Percentiles rank a stretch among this genome's conserved stretches.
These are phyloP conservation scores for Zymoseptoria crescenta DNA, from an alignment of 2,329 filamentous ascomycete genomes.

Conservation along the genomic window DNA sequence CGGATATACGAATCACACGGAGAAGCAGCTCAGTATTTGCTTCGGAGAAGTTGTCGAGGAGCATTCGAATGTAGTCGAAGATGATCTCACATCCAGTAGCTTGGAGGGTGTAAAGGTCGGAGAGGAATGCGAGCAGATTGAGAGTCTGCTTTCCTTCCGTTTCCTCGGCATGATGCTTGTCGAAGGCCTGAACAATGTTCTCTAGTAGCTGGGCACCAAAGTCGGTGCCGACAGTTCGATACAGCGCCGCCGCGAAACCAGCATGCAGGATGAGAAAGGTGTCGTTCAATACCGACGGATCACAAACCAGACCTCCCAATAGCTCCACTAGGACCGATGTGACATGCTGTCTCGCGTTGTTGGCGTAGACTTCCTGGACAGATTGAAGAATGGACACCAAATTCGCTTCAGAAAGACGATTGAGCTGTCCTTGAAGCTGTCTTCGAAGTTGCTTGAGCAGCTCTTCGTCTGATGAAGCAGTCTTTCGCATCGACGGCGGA, in stretches of 20 bases:
- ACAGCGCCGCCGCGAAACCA: conserved; percentile 79
- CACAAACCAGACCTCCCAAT: conserved; percentile 69
- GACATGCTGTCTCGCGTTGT: conserved; percentile 79
- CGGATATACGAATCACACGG: conserved; percentile 71
- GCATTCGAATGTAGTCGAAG: conserved; percentile 81
- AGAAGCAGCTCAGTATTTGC: conserved; percentile 82
- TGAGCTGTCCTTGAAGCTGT: conserved; percentile 81
- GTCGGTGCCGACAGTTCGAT: conserved; percentile 79
- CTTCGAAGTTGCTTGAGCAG: conserved; percentile 61
- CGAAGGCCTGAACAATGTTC: conserved; percentile 66
- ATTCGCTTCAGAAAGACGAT: conserved; percentile 87
- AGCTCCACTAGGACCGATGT: conserved; percentile 72
- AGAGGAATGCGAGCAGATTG: conserved; percentile 74
- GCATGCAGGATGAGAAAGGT: conserved; percentile 87
- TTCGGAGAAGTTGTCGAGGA: conserved; percentile 68
- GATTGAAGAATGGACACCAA: conserved; percentile 75
- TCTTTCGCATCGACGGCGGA: conserved; percentile 71
- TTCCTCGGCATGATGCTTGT: conserved; percentile 34
- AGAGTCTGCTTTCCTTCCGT: conserved; percentile 53
- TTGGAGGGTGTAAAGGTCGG: conserved; percentile 87
- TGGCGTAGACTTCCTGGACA: conserved; percentile 74
- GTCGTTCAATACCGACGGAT: conserved; percentile 70
- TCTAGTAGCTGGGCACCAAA: conserved; percentile 84
- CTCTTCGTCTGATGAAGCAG: conserved; percentile 57
- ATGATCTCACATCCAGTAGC: conserved; percentile 74